A percentile compares a stretch with the other conserved stretches of the same genome.
phyloP scores from a whole-genome alignment of 495 filamentous ascomycete species.

The Talaromyces stipitatus region DNA sequence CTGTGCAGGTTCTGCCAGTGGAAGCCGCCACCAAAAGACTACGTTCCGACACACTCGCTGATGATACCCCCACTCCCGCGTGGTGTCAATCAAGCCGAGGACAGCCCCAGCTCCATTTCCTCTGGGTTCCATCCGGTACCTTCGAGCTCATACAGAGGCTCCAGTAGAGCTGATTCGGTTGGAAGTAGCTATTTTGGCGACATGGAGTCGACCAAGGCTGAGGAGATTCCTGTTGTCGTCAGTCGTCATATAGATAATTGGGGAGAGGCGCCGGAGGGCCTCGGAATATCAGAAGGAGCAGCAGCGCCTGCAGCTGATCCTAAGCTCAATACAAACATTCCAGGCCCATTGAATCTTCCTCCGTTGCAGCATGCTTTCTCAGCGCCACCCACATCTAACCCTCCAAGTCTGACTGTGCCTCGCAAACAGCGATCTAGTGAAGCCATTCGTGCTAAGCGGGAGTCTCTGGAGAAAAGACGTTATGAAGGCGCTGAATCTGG shows the following conservation, averaged over 20 bases:
- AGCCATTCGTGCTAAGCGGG: conserved; percentile 66
- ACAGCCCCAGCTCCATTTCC: conserved; percentile 78
- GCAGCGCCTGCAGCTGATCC: conserved; percentile 24
- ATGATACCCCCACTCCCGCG: conserved; percentile 52
- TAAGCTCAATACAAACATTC: conserved; percentile 9
- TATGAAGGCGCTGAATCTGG: conserved; percentile 78
- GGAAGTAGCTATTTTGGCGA: conserved; percentile 82
- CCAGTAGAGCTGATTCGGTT: conserved; percentile 78
- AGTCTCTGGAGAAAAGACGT: conserved; percentile 66
- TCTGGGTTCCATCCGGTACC: conserved; percentile 64
- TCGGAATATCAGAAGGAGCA: conserved; percentile 59
- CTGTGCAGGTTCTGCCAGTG: conserved; percentile 82
- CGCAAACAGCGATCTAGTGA: conserved; percentile 70
- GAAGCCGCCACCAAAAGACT: conserved; percentile 64
- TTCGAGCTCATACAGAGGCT: conserved; percentile 66
- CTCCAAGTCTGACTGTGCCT: conserved; percentile 32
- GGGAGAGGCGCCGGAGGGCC: conserved; percentile 53
- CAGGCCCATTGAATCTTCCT: conserved; percentile 15
- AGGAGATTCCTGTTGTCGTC: conserved; percentile 70
- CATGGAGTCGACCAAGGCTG: conserved; percentile 67
- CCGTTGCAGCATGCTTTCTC: conserved; percentile 57
- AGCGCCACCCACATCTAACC: conserved; percentile 58
- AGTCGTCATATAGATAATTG: conserved; percentile 67
- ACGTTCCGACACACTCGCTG: conserved; percentile 36
- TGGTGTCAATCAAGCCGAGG: conserved; percentile 53